Conservation (phyloP, 2,329 filamentous ascomycete genomes). For the Aspergillus fructus region DNA sequence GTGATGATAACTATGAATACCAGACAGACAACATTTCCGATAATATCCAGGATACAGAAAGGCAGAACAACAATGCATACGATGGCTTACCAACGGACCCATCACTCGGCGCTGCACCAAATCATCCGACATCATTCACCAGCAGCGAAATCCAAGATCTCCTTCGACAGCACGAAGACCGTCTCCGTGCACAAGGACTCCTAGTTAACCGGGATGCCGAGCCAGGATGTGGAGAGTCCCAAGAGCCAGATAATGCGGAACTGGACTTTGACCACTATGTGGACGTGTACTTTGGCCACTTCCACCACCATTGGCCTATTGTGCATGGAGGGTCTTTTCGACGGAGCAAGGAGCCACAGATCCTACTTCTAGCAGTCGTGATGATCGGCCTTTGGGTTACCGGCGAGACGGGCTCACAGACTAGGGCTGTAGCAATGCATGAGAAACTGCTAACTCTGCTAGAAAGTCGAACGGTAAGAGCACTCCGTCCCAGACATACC, state of each 20-base stretch:
- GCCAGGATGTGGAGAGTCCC: background rate
- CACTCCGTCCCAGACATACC: no score
- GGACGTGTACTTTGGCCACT: background rate
- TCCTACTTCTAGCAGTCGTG: background rate
- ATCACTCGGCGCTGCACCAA: no score
- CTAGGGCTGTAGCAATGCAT: background rate
- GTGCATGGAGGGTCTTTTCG: background rate
- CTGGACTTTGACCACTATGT: background rate
- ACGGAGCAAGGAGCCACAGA: background rate
- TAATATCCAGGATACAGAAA: background rate
- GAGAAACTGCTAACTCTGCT: background rate
- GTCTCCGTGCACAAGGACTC: background rate
- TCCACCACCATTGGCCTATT: constrained; percentile 1
- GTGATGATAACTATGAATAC: background rate
- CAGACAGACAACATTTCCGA: background rate
- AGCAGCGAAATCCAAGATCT: background rate
- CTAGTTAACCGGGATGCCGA: background rate
- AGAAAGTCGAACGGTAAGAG: background rate
- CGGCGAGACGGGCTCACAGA: background rate
- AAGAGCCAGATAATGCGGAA: background rate
- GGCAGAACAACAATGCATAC: background rate
- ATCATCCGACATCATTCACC: background rate
- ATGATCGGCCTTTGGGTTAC: constrained; percentile 3
- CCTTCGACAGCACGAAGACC: background rate
- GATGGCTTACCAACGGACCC: no score